phyloP scores from a whole-genome alignment of 2,329 filamentous ascomycete species.

The Dactylellina parvicollis region DNA sequence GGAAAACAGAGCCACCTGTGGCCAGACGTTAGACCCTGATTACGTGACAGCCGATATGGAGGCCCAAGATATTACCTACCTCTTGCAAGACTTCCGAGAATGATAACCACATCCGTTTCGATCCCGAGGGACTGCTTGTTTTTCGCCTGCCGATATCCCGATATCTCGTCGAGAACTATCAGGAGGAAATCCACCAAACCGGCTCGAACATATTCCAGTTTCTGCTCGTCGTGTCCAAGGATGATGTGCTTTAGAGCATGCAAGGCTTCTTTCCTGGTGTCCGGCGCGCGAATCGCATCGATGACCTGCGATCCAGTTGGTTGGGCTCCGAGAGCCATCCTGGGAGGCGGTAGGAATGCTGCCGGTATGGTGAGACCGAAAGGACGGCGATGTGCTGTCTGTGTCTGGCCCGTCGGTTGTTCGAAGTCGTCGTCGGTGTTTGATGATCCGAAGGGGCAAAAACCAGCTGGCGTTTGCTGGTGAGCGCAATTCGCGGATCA shows the following conservation, averaged over 20 bases:
- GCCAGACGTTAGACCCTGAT: conserved; percentile 13
- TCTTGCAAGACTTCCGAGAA: conserved; percentile 85
- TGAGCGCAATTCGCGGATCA: conserved; percentile 8
- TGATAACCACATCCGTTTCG: conserved; percentile 65
- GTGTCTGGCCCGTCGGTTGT: neutral
- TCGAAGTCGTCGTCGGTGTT: conserved; percentile 2
- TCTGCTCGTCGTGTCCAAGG: conserved; percentile 85
- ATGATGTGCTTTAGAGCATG: conserved; percentile 86
- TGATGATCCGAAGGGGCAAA: conserved; percentile 22
- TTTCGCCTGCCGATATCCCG: conserved; percentile 37
- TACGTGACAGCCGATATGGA: neutral
- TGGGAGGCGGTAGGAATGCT: neutral
- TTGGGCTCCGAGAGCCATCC: conserved; percentile 60
- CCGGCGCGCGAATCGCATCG: conserved; percentile 50
- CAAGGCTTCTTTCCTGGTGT: conserved; percentile 66
- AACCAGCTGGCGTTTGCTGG: conserved; percentile 17
- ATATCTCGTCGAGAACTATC: conserved; percentile 63
- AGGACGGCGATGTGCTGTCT: neutral
- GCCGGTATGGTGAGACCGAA: neutral
- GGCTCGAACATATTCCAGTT: conserved; percentile 77
- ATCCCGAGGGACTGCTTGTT: conserved; percentile 60
- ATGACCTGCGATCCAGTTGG: conserved; percentile 58
- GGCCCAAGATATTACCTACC: conserved; percentile 67
- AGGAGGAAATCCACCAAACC: conserved; percentile 74
- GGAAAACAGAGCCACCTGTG: conserved; percentile 80